Evolutionary conservation across 176 grass and related monocot genomes (phyloP), one percentile per base, ranked within the genome.

Genomic region (Avena insularis): DNA sequence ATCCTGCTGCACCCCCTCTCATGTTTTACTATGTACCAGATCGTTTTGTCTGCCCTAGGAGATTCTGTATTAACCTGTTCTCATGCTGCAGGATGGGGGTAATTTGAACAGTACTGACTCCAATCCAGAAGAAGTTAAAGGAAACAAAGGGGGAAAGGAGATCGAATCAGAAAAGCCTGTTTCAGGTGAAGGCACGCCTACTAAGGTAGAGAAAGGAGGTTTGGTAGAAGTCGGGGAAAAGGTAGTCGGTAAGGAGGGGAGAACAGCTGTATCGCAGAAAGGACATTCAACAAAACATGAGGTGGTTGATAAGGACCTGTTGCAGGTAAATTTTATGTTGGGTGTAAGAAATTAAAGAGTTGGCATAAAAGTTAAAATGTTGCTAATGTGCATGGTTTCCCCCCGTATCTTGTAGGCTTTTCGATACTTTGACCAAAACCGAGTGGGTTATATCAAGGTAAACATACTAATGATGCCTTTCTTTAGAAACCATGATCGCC

Each of bases 351-450:
- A 59, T 12, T 46, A 25, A 67, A 80, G 40, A 64, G 40, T 49
- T 80, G 14, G 13, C 21, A 65, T 80, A 64, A 80, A 65, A 62
- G 40, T 25, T 25, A 29, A 64, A 16, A 80, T 49, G 51, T 81
- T 45, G 50, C 68, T 90, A 35, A 90, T 67, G 65, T 78, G 47
- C 19, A 33, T 5, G 13, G 67, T 46, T 76, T 33, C 31, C 62
- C 81, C 61, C 36, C 59, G 33, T n/a, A 35, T 83, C 43, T 88
- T 81, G 40, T 85, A 95, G 93, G 93, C 93, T 88, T 95, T 95
- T 77, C 88, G 90, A 51, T 95, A 88, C 82, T 95, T 95, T 83
- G 93, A 92, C 55, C 78, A 78, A 75, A 95, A 88, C n/a, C 86
- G 85, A 59, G 90, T 62, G 78, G 88, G 88, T 51, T 95, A 86